Base-by-base conservation (phyloP, 352 stramenopile species). In the Phytophthora aleatoria region DNA sequence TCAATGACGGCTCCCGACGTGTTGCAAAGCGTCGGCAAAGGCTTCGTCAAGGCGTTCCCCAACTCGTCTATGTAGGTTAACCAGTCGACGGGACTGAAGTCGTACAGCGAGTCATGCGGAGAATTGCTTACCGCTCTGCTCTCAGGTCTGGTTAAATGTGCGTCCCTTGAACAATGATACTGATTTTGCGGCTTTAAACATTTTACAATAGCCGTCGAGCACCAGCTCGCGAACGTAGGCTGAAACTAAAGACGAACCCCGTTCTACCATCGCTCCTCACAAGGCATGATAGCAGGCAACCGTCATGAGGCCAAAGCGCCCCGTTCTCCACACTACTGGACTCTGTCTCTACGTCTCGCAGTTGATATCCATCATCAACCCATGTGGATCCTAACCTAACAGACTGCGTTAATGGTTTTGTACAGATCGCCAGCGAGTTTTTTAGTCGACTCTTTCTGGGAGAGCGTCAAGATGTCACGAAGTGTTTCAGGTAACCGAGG, bases 1-100 rank as follows among this genome's bases (percentile, higher is more conserved):
- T 81, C 83, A 15, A 97, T 94, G 83, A 96, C 89, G 6, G 79
- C 90, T 0, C 88, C 90, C 0, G 90, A 97, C 56, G 69, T 96
- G 15, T 74, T 97, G 50, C 71, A 87, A 31, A 74, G 67, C 35
- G 61, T 95, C 41, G 73, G 76, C 50, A 84, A 89, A 62, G 81
- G 73, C 47, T 91, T 93, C 53, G 50, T 63, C 28, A 73, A 65
- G 7, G 76, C 70, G 9, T 88, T 88, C 28, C 73, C 71, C 5
- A 57, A 59, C n/a, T 69, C 67, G 6, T 69, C 53, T 24, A 63
- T 74, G 28, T 75, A 67, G 45, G 15, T 33, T 20, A 39, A 16
- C 30, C 50, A 13, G 43, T 33, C 24, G 39, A 9, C 16, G 20
- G 47, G 5, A 13, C 15, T 1, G 28, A 42, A 28, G 36, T 50